phyloP scores from a whole-genome alignment of 768 basidiomycete species.

The Russula sp. region DNA sequence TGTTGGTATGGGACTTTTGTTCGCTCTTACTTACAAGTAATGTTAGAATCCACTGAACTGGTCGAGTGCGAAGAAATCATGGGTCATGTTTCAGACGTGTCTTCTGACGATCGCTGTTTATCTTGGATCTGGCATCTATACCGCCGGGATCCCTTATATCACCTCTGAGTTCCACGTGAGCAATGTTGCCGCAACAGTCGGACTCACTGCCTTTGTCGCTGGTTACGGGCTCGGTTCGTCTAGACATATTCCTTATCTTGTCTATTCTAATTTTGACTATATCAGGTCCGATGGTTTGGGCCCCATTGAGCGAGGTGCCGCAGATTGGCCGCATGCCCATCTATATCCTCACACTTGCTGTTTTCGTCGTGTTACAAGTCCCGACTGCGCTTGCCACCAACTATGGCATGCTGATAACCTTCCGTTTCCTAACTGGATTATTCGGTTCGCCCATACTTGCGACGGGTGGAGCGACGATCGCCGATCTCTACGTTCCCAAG shows the following conservation, averaged over 20 bases:
- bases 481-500: conserved; percentile 26
- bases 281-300: conserved; percentile 30
- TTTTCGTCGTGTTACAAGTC: conserved; percentile 33
- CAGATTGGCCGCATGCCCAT: conserved; percentile 31
- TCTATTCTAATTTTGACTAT: neutral
- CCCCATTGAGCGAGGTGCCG: conserved; percentile 33
- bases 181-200: conserved; percentile 30
- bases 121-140: conserved; percentile 34
- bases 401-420: conserved; percentile 30
- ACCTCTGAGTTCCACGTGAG: conserved; percentile 30
- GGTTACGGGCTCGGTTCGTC: conserved; percentile 26
- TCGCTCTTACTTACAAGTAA: neutral
- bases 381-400: conserved; percentile 32
- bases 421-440: conserved; percentile 34
- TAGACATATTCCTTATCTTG: neutral
- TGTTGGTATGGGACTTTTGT: no score
- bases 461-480: conserved; percentile 31
- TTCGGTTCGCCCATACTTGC: conserved; percentile 33
- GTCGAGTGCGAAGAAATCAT: conserved; percentile 29
- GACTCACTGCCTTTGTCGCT: conserved; percentile 29
- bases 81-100: conserved; percentile 33
- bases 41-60: conserved; percentile 26
- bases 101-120: conserved; percentile 33
- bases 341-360: conserved; percentile 31
- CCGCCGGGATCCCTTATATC: conserved; percentile 29